Evolutionary conservation across 139 green algal genomes (phyloP), one percentile per base, ranked within the genome.

Genomic region (Nannochloris sp.): DNA sequence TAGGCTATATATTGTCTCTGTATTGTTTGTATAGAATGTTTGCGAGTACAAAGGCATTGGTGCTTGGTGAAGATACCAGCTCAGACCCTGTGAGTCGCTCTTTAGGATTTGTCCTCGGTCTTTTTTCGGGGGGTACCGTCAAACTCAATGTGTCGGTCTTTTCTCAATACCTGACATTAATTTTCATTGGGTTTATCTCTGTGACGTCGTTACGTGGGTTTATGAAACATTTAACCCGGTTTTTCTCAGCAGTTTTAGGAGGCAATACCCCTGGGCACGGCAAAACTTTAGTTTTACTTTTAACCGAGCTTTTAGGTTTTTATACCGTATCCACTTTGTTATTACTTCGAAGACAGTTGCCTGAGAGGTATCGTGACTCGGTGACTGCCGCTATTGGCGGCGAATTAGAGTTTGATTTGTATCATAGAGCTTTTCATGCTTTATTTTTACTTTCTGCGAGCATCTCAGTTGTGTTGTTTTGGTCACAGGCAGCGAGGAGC

Each of bases 101-200:
- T 3, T 47, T 95, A 8, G 74, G 80, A 38, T 68, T 93, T 10
- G 68, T 58, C 27, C 67, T 95, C 55, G 67, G 74, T 24, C 38
- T 71, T 2, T 75, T 91, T 38, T 80, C 70, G 0, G 66, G 80
- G 19, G 83, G 82, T 4, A 68, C 70, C 32, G 54, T 93, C 5
- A 38, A 64, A 14, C 33, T 90, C 2, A 80, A 93, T 69, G 74
- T 84, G 2, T 39, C 54, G 27, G 33, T 77, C 27, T 66, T 90
- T 3, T 81, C 70, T 1, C 83, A 82, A 72, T 95, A 95, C 78
- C 53, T 93, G 29, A 94, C 85, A 7, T 76, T 95, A 13, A 47
- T 82, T 3, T 96, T 96, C 68, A 89, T 96, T 37, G 89, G 82
- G n/a, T 81, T 78, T 60, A 92, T 96, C 75, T 88, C 77, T 51